Conservation (phyloP, 352 stramenopile species). For the Pythium plurisporium region DNA sequence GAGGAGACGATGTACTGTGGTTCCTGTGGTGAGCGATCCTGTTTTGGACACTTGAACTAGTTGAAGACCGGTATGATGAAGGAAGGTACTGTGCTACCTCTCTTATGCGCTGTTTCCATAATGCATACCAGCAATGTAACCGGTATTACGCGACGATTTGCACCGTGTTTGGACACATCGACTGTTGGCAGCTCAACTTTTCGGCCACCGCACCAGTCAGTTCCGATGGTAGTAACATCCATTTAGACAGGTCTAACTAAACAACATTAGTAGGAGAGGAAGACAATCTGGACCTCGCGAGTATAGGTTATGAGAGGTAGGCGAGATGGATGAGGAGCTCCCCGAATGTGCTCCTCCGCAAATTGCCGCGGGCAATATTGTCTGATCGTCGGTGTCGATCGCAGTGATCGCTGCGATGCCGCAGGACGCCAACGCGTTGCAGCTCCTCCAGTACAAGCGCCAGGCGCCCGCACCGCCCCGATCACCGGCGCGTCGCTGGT, state of each 20-base stretch:
- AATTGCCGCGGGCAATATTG: background rate
- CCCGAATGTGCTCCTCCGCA: background rate
- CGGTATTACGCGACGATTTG: no score
- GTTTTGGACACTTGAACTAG: no score
- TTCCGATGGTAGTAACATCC: background rate
- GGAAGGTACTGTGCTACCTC: no score
- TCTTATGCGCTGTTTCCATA: no score
- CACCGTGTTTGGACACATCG: background rate
- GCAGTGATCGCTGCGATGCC: constrained; percentile 3
- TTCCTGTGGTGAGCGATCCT: background rate
- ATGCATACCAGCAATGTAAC: no score
- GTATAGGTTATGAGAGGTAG: background rate
- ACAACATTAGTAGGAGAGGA: no score
- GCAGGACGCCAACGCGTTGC: constrained; percentile 8
- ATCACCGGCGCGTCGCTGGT: background rate
- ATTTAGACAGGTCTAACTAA: background rate
- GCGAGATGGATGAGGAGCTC: background rate
- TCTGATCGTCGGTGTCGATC: background rate
- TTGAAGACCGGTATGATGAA: no score
- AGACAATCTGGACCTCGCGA: background rate
- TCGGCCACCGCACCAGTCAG: background rate
- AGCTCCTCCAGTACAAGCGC: constrained; percentile 21
- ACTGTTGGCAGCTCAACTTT: background rate
- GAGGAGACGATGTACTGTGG: background rate
- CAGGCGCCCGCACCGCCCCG: background rate